Conservation (phyloP, 805 yeast genomes). For the Suhomyces kilbournensis region DNA sequence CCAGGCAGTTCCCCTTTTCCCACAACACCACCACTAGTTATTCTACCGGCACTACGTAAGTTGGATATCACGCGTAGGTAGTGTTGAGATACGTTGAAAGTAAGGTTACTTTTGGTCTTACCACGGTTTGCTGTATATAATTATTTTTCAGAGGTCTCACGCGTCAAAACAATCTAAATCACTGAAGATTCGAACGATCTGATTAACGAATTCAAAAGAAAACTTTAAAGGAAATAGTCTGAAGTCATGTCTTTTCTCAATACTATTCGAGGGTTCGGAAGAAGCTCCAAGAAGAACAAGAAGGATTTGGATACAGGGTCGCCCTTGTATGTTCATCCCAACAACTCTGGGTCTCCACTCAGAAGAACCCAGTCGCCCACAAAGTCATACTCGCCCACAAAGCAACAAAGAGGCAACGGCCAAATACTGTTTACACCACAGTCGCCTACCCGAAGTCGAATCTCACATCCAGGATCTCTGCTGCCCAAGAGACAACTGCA, state of each 20-base stretch:
- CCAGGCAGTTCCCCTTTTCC: neutral
- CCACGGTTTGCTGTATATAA: neutral
- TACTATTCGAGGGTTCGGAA: slow-evolving; percentile 47
- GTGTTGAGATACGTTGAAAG: neutral
- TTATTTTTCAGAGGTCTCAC: neutral
- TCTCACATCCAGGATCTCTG: slow-evolving; percentile 5
- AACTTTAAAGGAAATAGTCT: no score
- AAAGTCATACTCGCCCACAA: slow-evolving; percentile 40
- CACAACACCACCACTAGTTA: neutral
- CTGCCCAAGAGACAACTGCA: slow-evolving; percentile 11
- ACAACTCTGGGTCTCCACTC: slow-evolving; percentile 32
- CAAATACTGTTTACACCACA: slow-evolving; percentile 21
- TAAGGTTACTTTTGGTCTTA: neutral
- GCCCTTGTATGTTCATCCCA: slow-evolving; percentile 31
- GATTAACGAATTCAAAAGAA: neutral
- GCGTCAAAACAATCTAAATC: neutral
- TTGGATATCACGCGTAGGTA: neutral
- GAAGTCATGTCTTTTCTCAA: slow-evolving; percentile 44
- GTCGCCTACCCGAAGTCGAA: slow-evolving; percentile 21
- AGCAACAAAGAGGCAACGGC: slow-evolving; percentile 20
- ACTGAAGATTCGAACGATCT: neutral
- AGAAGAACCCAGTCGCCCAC: slow-evolving; percentile 39
- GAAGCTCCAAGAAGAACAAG: slow-evolving; percentile 45
- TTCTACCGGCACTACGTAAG: neutral
- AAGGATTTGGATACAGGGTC: slow-evolving; percentile 32